A percentile compares a stretch with the other conserved stretches of the same genome.
Conservation (phyloP, 2,329 filamentous ascomycete species). For the Phyllosticta paracitricarpa region DNA sequence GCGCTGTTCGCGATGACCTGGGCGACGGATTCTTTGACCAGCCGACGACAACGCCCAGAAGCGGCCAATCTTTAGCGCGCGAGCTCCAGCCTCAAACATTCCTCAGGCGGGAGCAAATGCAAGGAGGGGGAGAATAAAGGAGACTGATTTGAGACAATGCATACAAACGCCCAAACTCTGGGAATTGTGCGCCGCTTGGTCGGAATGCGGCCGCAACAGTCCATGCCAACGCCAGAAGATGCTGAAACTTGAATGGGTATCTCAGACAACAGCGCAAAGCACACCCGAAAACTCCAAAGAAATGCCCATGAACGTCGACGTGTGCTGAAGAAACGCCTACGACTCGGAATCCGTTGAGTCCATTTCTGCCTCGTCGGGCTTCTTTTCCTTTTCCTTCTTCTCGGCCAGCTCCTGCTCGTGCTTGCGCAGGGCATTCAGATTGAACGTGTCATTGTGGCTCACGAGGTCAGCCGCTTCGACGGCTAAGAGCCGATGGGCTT, state of each 20-base stretch:
- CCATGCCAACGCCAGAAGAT: constrained; percentile 11
- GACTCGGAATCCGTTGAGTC: background rate
- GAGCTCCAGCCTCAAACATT: constrained; percentile 24
- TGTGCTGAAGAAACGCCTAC: background rate
- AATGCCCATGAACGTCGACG: constrained; percentile 1
- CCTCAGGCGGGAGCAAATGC: constrained; percentile 18
- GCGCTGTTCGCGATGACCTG: constrained; percentile 17
- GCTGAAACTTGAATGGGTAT: constrained; percentile 11
- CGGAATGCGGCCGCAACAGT: constrained; percentile 8
- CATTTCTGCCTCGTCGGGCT: background rate
- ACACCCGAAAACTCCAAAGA: constrained; percentile 5
- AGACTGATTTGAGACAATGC: constrained; percentile 11
- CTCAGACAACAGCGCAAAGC: constrained; percentile 6
- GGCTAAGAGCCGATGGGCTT: constrained; percentile 27
- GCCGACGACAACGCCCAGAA: constrained; percentile 17
- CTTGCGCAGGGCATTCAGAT: constrained; percentile 17
- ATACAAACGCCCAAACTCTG: constrained; percentile 9
- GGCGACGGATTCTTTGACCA: constrained; percentile 8
- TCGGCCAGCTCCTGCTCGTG: constrained; percentile 3
- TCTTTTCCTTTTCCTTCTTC: background rate
- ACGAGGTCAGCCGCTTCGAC: constrained; percentile 24
- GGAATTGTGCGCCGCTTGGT: constrained; percentile 7
- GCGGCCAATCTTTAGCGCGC: constrained; percentile 21
- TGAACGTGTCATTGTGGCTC: constrained; percentile 22
- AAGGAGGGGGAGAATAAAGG: constrained; percentile 25